These are phyloP conservation scores for Akanthomyces muscarius DNA, from an alignment of 2,329 filamentous ascomycete species.

Conservation along the genomic window DNA sequence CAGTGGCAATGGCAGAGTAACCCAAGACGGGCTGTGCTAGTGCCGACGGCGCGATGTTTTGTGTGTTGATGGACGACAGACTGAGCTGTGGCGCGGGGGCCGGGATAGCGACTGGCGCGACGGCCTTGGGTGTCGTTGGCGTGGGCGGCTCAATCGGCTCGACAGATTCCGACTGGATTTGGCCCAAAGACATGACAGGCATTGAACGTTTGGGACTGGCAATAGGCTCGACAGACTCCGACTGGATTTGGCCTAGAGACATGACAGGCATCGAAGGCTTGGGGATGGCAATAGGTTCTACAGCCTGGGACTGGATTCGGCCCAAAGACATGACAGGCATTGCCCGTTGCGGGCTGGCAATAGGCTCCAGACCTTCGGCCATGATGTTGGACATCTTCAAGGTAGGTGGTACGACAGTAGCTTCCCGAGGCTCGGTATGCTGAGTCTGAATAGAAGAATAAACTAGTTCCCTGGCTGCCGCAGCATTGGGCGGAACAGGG, in stretches of 20 bases:
- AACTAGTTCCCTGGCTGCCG: constrained; percentile 34
- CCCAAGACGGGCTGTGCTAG: constrained; percentile 28
- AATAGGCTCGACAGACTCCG: constrained; percentile 31
- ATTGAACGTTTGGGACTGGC: constrained; percentile 23
- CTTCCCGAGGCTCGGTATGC: constrained; percentile 38
- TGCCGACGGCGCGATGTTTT: constrained; percentile 27
- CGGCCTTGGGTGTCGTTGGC: constrained; percentile 21
- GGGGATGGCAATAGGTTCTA: constrained; percentile 30
- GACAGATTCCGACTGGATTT: constrained; percentile 27
- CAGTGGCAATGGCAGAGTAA: constrained; percentile 10
- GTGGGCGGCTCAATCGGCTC: constrained; percentile 27
- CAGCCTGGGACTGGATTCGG: constrained; percentile 24
- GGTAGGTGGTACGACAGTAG: constrained; percentile 22
- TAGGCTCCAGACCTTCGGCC: constrained; percentile 26
- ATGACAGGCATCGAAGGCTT: constrained; percentile 24
- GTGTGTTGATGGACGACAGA: constrained; percentile 28
- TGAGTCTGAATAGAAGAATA: constrained; percentile 44
- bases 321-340: constrained; percentile 26
- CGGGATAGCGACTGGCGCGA: constrained; percentile 13
- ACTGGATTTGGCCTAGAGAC: constrained; percentile 25
- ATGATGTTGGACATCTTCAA: constrained; percentile 27
- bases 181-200: constrained; percentile 27
- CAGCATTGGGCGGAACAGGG: constrained; percentile 48
- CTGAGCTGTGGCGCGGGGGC: constrained; percentile 24
- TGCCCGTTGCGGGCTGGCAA: constrained; percentile 24